Conservation (phyloP, 768 basidiomycete genomes). For the Suillus variegatus region DNA sequence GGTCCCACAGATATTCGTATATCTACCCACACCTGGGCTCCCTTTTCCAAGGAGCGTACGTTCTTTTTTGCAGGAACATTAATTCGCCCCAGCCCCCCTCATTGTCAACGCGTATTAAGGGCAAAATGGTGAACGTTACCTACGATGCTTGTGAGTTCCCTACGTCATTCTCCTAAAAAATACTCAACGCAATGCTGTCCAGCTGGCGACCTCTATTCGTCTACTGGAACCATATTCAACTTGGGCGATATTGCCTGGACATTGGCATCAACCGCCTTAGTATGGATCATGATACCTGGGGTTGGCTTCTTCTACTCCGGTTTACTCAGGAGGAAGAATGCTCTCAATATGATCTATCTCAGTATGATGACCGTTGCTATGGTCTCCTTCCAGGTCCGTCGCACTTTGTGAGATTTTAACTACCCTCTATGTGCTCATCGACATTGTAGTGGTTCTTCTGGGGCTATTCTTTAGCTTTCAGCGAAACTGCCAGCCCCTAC, state of each 20-base stretch:
- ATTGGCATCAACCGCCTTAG: constrained; percentile 73
- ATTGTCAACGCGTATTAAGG: background rate
- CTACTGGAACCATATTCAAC: constrained; percentile 42
- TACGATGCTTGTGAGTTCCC: constrained; percentile 40
- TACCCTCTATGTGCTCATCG: constrained; percentile 9
- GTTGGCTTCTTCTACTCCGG: constrained; percentile 92
- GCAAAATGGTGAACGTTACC: constrained; percentile 45
- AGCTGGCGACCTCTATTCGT: constrained; percentile 43
- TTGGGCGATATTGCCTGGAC: constrained; percentile 73
- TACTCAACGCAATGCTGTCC: background rate
- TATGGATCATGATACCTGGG: constrained; percentile 84
- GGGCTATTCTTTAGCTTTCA: constrained; percentile 93
- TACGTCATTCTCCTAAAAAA: background rate
- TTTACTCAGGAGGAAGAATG: constrained; percentile 90
- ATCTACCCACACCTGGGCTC: constrained; percentile 11
- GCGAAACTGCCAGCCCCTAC: constrained; percentile 67
- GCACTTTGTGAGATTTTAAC: background rate
- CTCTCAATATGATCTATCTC: constrained; percentile 85
- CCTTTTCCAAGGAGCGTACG: background rate
- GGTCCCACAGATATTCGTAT: constrained; percentile 26
- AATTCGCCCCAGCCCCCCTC: constrained; percentile 2
- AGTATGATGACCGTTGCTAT: constrained; percentile 76
- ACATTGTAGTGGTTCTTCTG: constrained; percentile 88
- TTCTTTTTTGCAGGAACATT: background rate
- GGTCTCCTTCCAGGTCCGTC: constrained; percentile 79